A percentile compares a stretch with the other conserved stretches of the same genome.
These are phyloP conservation scores for Castanea crenata DNA, from an alignment of 306 rosid genomes.

Conservation along the genomic window DNA sequence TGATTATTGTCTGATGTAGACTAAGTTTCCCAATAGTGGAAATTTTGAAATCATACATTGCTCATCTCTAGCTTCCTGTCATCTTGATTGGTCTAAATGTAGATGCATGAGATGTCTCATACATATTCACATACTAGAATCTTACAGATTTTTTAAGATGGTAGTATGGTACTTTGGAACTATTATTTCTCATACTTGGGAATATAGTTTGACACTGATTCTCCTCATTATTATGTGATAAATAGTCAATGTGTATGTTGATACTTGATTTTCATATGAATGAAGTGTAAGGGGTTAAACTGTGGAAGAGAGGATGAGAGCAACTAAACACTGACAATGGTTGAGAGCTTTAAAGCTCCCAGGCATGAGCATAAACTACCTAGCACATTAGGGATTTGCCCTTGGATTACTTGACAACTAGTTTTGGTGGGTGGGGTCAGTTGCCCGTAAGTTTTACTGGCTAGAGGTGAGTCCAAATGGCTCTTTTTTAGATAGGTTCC, in stretches of 20 bases:
- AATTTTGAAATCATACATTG: not conserved
- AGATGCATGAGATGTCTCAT: slow-evolving; percentile 10
- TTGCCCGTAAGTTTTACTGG: too few species aligned
- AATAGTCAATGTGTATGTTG: not conserved
- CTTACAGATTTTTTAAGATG: slow-evolving; percentile 18
- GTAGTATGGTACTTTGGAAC: slow-evolving; percentile 13
- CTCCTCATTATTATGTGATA: not conserved
- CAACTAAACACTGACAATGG: not conserved
- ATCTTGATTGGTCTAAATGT: slow-evolving; percentile 22
- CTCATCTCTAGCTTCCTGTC: slow-evolving; percentile 8
- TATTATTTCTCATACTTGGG: not conserved
- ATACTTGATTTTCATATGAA: not conserved
- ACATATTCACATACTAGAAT: slow-evolving; percentile 9
- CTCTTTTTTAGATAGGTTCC: too few species aligned
- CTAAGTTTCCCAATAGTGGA: slow-evolving; percentile 12
- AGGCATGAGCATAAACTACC: too few species aligned
- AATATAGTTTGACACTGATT: not conserved
- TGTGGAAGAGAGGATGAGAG: not conserved
- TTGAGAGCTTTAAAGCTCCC: not conserved
- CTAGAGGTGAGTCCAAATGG: too few species aligned
- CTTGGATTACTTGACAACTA: too few species aligned
- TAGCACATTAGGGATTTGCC: too few species aligned
- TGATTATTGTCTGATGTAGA: slow-evolving; percentile 13
- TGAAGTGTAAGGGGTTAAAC: not conserved
- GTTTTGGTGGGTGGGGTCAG: too few species aligned